Percentiles rank a stretch among this genome's conserved stretches.
phyloP scores from a whole-genome alignment of 305 asterid species.

The Fraxinus sp. region DNA sequence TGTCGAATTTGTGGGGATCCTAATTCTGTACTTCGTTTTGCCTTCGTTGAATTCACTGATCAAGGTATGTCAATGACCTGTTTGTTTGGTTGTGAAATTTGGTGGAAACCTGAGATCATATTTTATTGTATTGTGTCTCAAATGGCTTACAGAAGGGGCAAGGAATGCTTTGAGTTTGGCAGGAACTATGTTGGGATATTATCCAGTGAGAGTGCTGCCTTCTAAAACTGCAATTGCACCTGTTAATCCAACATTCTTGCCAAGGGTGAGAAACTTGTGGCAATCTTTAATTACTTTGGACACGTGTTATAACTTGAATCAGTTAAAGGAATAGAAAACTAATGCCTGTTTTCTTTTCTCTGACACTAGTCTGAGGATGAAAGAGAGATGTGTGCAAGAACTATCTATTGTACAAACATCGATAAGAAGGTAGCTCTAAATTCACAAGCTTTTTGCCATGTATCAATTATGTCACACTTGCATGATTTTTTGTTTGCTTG shows the following conservation, averaged over 20 bases:
- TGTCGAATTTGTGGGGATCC: constrained; percentile 77
- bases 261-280: constrained; percentile 44
- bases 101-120: background rate
- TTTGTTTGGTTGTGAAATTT: background rate
- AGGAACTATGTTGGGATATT: constrained; percentile 68
- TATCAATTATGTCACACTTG: background rate
- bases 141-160: constrained; percentile 51
- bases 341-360: background rate
- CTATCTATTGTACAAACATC: constrained; percentile 63
- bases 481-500: constrained; percentile 12
- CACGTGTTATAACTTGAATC: background rate
- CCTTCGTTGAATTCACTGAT: constrained; percentile 68
- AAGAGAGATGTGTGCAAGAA: constrained; percentile 73
- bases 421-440: constrained; percentile 55
- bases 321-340: background rate
- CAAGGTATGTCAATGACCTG: constrained; percentile 37
- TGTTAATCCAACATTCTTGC: constrained; percentile 69
- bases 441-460: background rate
- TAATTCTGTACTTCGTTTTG: constrained; percentile 71
- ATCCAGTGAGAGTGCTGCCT: constrained; percentile 63
- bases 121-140: background rate
- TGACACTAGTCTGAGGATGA: constrained; percentile 58
- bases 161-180: constrained; percentile 52
- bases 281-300: background rate
- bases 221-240: constrained; percentile 82